phyloP scores from a whole-genome alignment of 805 yeast genomes.

The Saturnispora kantuleensis region DNA sequence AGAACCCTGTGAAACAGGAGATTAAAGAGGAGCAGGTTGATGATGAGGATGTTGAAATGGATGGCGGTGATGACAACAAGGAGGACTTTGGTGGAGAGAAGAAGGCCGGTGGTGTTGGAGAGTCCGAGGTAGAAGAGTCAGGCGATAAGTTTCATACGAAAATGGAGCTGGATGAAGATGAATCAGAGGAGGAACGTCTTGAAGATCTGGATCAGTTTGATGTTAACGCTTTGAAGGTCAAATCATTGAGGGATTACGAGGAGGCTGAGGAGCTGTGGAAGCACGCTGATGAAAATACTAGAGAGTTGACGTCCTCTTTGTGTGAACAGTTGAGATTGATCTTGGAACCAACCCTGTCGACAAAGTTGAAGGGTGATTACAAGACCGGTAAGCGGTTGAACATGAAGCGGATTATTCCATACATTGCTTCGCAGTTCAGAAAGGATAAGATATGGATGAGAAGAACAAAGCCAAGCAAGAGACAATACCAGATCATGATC shows the following conservation, averaged over 20 bases:
- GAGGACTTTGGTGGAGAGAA: slow-evolving; percentile 16
- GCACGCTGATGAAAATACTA: slow-evolving; percentile 72
- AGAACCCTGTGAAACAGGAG: slow-evolving; percentile 9
- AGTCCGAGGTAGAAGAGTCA: slow-evolving; percentile 15
- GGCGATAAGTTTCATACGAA: slow-evolving; percentile 42
- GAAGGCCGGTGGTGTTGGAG: slow-evolving; percentile 16
- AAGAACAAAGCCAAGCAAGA: slow-evolving; percentile 93
- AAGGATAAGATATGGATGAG: slow-evolving; percentile 98
- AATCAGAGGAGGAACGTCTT: slow-evolving; percentile 25
- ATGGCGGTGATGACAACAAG: slow-evolving; percentile 15
- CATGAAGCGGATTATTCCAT: slow-evolving; percentile 95
- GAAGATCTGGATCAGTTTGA: slow-evolving; percentile 16
- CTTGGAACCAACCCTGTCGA: slow-evolving; percentile 92
- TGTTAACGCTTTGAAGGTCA: slow-evolving; percentile 15
- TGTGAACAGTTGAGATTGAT: slow-evolving; percentile 91
- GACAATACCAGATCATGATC: slow-evolving; percentile 95
- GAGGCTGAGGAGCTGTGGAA: slow-evolving; percentile 77
- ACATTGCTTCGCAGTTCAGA: slow-evolving; percentile 94
- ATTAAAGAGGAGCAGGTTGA: slow-evolving; percentile 23
- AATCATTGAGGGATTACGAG: slow-evolving; percentile 26
- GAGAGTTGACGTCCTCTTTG: slow-evolving; percentile 74
- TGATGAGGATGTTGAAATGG: slow-evolving; percentile 26
- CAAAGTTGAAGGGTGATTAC: slow-evolving; percentile 90
- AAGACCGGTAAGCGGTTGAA: slow-evolving; percentile 94
- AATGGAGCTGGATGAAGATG: slow-evolving; percentile 25